phyloP scores from a whole-genome alignment of 768 basidiomycete species.

The Myochromella boudieri region DNA sequence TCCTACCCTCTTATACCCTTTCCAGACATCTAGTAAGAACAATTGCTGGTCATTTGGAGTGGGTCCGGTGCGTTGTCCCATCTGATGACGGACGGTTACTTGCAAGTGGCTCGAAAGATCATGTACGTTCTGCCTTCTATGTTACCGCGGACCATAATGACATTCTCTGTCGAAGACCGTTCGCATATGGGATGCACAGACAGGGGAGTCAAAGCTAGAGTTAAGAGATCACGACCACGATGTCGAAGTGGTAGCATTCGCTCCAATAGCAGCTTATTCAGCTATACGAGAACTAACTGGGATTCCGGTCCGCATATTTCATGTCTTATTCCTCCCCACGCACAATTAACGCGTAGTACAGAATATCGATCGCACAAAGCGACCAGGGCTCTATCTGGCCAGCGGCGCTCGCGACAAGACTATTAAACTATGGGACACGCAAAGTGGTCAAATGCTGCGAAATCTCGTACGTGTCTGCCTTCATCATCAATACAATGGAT shows the following conservation, averaged over 20 bases:
- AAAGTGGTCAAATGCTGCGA: constrained; percentile 77
- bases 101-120: constrained; percentile 84
- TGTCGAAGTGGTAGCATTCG: constrained; percentile 80
- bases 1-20: constrained; percentile 7
- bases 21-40: constrained; percentile 73
- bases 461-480: constrained; percentile 57
- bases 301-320: constrained; percentile 49
- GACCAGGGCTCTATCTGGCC: constrained; percentile 60
- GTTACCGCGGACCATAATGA: constrained; percentile 14
- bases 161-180: constrained; percentile 55
- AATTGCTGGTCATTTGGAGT: constrained; percentile 76
- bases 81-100: constrained; percentile 73
- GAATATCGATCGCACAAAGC: constrained; percentile 53
- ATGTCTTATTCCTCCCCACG: constrained; percentile 7
- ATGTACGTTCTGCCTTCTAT: constrained; percentile 46
- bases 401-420: constrained; percentile 91
- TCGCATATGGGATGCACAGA: constrained; percentile 69
- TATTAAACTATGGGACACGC: constrained; percentile 88
- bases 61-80: constrained; percentile 73
- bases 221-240: constrained; percentile 87
- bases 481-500: constrained; percentile 4
- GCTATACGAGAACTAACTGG: constrained; percentile 79
- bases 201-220: constrained; percentile 78
- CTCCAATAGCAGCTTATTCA: constrained; percentile 71
- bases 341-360: constrained; percentile 20